phyloP scores from a whole-genome alignment of 1,284 basidiomycete species.

The Heterobasidion occidentale region DNA sequence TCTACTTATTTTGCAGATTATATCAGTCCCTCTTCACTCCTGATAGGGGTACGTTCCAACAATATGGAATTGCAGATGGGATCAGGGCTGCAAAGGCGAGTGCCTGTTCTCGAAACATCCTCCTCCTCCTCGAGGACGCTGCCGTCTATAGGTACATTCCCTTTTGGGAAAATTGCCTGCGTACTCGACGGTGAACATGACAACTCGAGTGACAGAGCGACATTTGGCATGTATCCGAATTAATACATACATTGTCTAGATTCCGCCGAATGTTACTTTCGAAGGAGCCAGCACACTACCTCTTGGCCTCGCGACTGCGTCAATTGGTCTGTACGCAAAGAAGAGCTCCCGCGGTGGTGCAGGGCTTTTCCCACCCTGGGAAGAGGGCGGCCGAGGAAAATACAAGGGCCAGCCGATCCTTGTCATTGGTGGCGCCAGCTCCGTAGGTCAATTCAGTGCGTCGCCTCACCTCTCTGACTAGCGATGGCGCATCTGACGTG shows the following conservation, averaged over 20 bases:
- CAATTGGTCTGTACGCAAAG: conserved; percentile 26
- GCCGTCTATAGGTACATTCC: too few relatives aligned
- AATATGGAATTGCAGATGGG: conserved; percentile 16
- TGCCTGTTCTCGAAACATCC: neutral
- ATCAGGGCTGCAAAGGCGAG: conserved; percentile 16
- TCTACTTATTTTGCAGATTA: conserved; percentile 5
- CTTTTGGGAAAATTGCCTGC: too few relatives aligned
- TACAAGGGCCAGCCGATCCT: conserved; percentile 29
- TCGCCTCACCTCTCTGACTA: neutral
- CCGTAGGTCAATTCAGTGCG: conserved; percentile 33
- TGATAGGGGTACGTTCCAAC: conserved; percentile 16
- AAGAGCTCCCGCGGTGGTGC: conserved; percentile 22
- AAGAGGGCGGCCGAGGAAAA: conserved; percentile 24
- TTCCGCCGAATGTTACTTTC: conserved; percentile 8
- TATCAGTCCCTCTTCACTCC: conserved; percentile 9
- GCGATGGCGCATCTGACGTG: neutral
- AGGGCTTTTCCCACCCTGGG: conserved; percentile 20
- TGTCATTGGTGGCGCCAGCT: conserved; percentile 35
- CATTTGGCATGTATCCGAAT: neutral
- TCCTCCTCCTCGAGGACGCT: too few relatives aligned
- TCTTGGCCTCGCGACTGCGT: conserved; percentile 28
- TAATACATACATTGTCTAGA: conserved; percentile 1
- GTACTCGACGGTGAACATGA: too few relatives aligned
- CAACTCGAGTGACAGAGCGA: too few relatives aligned
- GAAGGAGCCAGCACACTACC: conserved; percentile 30